Evolutionary conservation across 441 rosid species (phyloP).

Genomic region (Biscutella laevigata): DNA sequence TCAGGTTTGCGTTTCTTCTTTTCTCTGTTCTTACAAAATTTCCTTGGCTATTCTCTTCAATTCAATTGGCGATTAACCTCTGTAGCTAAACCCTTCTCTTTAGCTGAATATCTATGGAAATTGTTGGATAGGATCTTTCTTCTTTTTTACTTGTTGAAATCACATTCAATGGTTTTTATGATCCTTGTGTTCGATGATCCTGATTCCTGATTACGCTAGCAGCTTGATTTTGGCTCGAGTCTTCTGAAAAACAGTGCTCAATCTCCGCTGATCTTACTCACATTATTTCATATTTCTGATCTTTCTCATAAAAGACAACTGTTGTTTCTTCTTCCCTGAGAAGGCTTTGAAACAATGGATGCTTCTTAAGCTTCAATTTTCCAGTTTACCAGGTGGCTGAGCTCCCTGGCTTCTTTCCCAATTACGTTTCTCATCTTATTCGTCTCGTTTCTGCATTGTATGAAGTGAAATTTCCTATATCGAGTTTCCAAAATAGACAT

Average conservation of each 20-base stretch:
- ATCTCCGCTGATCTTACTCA: not conserved
- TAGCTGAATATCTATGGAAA: not conserved
- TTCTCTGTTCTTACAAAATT: too few relatives aligned
- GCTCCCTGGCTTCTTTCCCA: too few relatives aligned
- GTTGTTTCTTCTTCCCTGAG: too few relatives aligned
- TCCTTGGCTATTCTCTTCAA: too few relatives aligned
- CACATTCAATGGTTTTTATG: not conserved
- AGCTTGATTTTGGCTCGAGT: not conserved
- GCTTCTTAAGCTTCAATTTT: too few relatives aligned
- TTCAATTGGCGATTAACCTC: not conserved
- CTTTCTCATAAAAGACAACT: not conserved
- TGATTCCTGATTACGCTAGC: not conserved
- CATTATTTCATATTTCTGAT: not conserved
- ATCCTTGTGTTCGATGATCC: not conserved
- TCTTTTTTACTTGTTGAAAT: not conserved
- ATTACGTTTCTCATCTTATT: too few relatives aligned
- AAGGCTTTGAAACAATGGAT: too few relatives aligned
- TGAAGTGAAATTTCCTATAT: too few relatives aligned
- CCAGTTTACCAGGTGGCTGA: too few relatives aligned
- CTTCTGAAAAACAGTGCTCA: not conserved
- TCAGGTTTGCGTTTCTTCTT: too few relatives aligned
- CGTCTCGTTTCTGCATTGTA: too few relatives aligned
- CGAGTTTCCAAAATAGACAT: too few relatives aligned
- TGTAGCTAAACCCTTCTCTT: not conserved
- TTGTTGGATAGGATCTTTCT: not conserved